A percentile compares a stretch with the other conserved stretches of the same genome.
Evolutionary conservation across 441 rosid genomes (phyloP).

Genomic region (Adansonia gregorii): DNA sequence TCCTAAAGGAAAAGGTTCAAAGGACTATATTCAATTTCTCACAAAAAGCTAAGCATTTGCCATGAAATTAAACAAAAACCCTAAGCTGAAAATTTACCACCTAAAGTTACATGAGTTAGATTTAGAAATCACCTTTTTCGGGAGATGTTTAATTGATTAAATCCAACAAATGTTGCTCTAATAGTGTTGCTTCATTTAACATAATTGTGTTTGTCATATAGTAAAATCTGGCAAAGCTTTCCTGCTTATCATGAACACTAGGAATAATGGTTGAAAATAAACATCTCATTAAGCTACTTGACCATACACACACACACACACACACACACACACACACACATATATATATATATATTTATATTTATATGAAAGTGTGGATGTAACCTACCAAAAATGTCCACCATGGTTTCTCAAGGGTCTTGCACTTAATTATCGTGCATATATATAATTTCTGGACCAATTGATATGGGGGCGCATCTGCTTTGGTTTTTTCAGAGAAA

Average conservation of each 20-base stretch:
- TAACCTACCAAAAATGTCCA: background rate
- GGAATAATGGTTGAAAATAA: constrained; percentile 29
- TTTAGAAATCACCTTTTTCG: background rate
- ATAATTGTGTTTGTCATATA: constrained; percentile 14
- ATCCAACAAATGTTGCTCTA: background rate
- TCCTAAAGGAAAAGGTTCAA: constrained; percentile 28
- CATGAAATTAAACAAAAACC: background rate
- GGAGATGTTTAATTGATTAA: background rate
- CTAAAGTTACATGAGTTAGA: background rate
- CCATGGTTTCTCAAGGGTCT: background rate
- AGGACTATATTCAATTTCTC: constrained; percentile 15
- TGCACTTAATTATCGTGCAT: too few relatives aligned
- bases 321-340: too few relatives aligned
- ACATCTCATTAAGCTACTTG: constrained; percentile 20
- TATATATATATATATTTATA: background rate
- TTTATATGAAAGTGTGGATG: constrained; percentile 26
- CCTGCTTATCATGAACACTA: background rate
- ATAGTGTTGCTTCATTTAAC: constrained; percentile 10
- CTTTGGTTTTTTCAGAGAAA: background rate
- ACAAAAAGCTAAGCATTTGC: constrained; percentile 34
- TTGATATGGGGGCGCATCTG: background rate
- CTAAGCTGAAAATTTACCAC: constrained; percentile 16
- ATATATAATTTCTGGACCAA: constrained; percentile 9
- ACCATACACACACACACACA: background rate
- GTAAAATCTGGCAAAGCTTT: background rate